phyloP scores from a whole-genome alignment of 352 stramenopile genomes.

The Ophiocytium majus region DNA sequence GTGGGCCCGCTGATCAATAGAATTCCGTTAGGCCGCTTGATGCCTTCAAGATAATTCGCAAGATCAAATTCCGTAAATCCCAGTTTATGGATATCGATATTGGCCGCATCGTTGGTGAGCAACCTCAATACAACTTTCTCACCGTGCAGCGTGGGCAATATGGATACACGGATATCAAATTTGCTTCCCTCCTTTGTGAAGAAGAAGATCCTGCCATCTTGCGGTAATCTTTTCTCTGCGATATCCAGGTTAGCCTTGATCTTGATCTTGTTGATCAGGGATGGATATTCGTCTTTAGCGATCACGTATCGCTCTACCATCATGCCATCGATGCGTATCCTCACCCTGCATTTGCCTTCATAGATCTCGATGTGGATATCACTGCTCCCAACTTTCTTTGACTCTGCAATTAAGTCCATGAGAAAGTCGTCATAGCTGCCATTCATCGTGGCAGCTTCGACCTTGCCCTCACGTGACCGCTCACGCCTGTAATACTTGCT shows the following conservation, averaged over 20 bases:
- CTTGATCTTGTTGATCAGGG: slow-evolving; percentile 5
- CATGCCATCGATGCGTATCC: not conserved
- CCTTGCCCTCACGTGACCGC: not conserved
- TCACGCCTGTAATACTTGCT: not conserved
- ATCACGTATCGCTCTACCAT: slow-evolving; percentile 5
- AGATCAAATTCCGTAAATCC: slow-evolving; percentile 14
- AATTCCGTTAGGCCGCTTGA: not conserved
- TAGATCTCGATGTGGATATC: slow-evolving; percentile 1
- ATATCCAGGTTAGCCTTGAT: slow-evolving; percentile 5
- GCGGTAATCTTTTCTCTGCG: slow-evolving; percentile 2
- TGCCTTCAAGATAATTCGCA: not conserved
- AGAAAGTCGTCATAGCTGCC: not conserved
- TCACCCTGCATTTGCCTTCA: not conserved
- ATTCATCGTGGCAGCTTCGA: too few species aligned
- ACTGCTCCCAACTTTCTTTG: not conserved
- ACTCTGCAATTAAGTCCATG: not conserved
- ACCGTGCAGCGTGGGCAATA: not conserved
- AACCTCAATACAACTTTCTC: slow-evolving; percentile 10
- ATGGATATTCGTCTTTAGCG: not conserved
- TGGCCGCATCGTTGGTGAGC: not conserved
- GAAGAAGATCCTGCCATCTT: slow-evolving; percentile 7
- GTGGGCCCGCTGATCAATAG: not conserved
- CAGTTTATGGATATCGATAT: slow-evolving; percentile 13
- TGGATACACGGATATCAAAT: slow-evolving; percentile 3
- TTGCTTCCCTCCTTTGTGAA: not conserved